Evolutionary conservation across 495 filamentous ascomycete genomes (phyloP).

Genomic region (Neurospora sp.): DNA sequence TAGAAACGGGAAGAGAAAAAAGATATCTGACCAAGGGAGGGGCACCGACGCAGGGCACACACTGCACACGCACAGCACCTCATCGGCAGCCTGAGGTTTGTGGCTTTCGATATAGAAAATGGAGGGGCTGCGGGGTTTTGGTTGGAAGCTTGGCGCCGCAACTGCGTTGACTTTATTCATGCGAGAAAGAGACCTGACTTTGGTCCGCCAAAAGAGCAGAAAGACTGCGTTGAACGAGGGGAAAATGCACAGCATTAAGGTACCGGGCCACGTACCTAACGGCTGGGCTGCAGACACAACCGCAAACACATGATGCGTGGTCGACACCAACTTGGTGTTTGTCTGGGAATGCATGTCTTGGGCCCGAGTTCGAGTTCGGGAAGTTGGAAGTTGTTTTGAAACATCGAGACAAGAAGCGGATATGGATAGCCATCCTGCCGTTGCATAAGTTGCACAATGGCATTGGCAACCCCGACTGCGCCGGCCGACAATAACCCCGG

Average conservation of each 20-base stretch:
- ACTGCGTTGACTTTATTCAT: not conserved
- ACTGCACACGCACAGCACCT: not conserved
- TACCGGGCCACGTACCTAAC: not conserved
- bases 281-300: not conserved
- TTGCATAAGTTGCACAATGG: not conserved
- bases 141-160: not conserved
- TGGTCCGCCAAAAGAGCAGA: not conserved
- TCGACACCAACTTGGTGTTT: not conserved
- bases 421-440: not conserved
- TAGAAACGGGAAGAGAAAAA: not conserved
- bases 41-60: not conserved
- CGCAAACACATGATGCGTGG: not conserved
- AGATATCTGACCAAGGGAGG: not conserved
- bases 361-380: not conserved
- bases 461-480: not conserved
- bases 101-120: not conserved
- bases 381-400: not conserved
- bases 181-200: not conserved
- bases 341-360: not conserved
- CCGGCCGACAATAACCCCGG: not conserved
- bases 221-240: not conserved
- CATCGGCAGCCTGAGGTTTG: not conserved
- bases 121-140: not conserved
- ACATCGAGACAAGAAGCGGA: not conserved
- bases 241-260: not conserved